Conservation (phyloP, 2,329 filamentous ascomycete species). For the Phaeoacremonium minimum region DNA sequence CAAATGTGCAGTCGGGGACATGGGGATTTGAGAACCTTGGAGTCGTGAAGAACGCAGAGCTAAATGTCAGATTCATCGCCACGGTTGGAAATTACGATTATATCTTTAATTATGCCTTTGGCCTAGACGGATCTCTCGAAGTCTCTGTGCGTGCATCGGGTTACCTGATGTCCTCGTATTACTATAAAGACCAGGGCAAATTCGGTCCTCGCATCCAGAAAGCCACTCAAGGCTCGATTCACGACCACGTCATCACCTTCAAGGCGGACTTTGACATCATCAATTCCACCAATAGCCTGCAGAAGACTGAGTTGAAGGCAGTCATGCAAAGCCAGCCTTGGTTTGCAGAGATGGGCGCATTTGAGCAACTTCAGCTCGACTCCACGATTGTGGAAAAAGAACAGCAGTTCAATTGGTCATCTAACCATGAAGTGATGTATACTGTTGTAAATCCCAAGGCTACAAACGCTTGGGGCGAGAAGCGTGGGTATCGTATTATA, state of each 20-base stretch:
- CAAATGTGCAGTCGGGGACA: constrained; percentile 5
- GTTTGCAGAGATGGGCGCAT: not conserved
- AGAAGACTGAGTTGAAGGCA: constrained; percentile 23
- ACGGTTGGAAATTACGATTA: constrained; percentile 38
- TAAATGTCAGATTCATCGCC: constrained; percentile 29
- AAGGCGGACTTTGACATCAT: constrained; percentile 35
- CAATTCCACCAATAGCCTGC: constrained; percentile 25
- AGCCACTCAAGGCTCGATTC: constrained; percentile 24
- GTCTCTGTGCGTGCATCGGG: constrained; percentile 29
- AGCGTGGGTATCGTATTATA: constrained; percentile 38
- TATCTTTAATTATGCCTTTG: constrained; percentile 25
- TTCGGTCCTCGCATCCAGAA: constrained; percentile 27
- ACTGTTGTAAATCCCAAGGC: constrained; percentile 38
- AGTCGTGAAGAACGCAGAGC: constrained; percentile 22
- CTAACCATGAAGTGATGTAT: constrained; percentile 38
- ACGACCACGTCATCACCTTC: constrained; percentile 31
- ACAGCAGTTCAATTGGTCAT: constrained; percentile 27
- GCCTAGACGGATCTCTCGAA: constrained; percentile 27
- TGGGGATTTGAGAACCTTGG: constrained; percentile 23
- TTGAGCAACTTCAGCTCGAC: not conserved
- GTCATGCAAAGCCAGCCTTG: constrained; percentile 3
- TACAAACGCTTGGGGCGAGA: constrained; percentile 42
- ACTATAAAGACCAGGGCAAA: constrained; percentile 21
- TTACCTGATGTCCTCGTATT: constrained; percentile 27
- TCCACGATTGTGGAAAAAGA: not conserved